These are phyloP conservation scores for Claviceps sp. DNA, from an alignment of 2,329 filamentous ascomycete genomes.

Conservation along the genomic window DNA sequence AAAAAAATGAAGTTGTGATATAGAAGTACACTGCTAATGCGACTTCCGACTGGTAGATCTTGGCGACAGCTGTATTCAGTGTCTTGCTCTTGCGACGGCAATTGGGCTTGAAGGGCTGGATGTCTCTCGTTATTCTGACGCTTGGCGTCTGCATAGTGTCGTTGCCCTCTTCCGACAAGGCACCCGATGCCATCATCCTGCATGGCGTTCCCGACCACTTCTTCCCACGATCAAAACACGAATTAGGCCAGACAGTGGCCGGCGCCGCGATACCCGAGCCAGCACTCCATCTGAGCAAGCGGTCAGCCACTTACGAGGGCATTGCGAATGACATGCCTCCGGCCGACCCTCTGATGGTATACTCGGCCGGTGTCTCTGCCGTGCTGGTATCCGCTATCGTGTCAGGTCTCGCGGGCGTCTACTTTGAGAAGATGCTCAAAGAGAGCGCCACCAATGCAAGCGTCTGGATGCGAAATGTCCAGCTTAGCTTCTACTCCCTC, in stretches of 20 bases:
- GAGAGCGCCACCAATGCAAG: slow-evolving; percentile 64
- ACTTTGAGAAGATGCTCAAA: slow-evolving; percentile 85
- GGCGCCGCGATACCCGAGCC: slow-evolving; percentile 10
- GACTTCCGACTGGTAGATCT: slow-evolving; percentile 38
- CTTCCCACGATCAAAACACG: slow-evolving; percentile 68
- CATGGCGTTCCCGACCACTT: slow-evolving; percentile 52
- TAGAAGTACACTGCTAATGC: too few relatives aligned
- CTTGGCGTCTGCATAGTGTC: slow-evolving; percentile 77
- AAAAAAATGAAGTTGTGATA: neutral
- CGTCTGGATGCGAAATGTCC: slow-evolving; percentile 89
- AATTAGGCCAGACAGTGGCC: slow-evolving; percentile 44
- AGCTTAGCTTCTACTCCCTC: slow-evolving; percentile 86
- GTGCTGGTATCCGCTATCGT: slow-evolving; percentile 66
- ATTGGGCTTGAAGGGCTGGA: slow-evolving; percentile 63
- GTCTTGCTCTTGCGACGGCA: slow-evolving; percentile 60
- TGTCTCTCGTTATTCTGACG: slow-evolving; percentile 65
- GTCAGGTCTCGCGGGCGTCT: slow-evolving; percentile 75
- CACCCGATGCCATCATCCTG: slow-evolving; percentile 44
- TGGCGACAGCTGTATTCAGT: slow-evolving; percentile 80
- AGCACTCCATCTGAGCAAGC: slow-evolving; percentile 30
- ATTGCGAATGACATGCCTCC: slow-evolving; percentile 50
- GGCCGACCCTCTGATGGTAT: slow-evolving; percentile 51
- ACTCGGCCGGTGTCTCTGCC: slow-evolving; percentile 63
- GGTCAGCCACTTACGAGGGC: slow-evolving; percentile 82
- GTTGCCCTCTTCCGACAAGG: slow-evolving; percentile 47